Base-by-base conservation (phyloP, 73 alveolate genomes). In the Paramecium octaurelia region DNA sequence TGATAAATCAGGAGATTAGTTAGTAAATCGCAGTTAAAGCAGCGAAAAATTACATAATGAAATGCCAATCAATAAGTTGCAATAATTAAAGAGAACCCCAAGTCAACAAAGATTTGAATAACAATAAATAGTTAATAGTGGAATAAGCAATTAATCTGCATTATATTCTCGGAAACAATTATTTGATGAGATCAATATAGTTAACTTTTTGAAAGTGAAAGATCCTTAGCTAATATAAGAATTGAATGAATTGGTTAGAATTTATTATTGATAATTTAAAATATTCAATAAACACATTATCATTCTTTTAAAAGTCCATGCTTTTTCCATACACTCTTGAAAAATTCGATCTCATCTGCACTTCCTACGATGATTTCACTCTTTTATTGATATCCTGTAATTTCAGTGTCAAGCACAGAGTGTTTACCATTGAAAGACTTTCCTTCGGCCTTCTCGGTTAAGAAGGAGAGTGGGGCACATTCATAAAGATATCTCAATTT, bases 381-480 rank as follows among this genome's bases (percentile, higher is more conserved):
- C 48, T 80, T 80, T n/a, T 80, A n/a, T 23, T 23, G 8, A 42
- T 80, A 80, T 40, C 91, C 73, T 40, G 70, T 80, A 76, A 80
- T 80, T 80, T 80, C 91, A 4, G 73, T 43, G 23, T 42, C 91
- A n/a, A 92, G 88, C 12, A 87, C 86, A n/a, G 92, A 59, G 10
- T 36, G 92, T 35, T 84, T 84, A 1, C 97, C 98, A 76, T 93
- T 97, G 54, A 92, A 50, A 50, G 97, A 92, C 92, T 95, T 95
- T 9, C 99, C 99, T 0, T 97, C 98, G 14, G 99, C 98, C 88
- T 84, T 89, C 93, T 97, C 99, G 8, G 93, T 94, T 71, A 97
- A 38, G 16, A 93, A 86, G 2, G 98, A 98, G 58, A 97, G 68
- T 24, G 99, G 99, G 24, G 97, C 97, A 54, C 95, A 92, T 93